Base-by-base conservation (phyloP, 2,329 filamentous ascomycete genomes). In the Sporothrix inflata region DNA sequence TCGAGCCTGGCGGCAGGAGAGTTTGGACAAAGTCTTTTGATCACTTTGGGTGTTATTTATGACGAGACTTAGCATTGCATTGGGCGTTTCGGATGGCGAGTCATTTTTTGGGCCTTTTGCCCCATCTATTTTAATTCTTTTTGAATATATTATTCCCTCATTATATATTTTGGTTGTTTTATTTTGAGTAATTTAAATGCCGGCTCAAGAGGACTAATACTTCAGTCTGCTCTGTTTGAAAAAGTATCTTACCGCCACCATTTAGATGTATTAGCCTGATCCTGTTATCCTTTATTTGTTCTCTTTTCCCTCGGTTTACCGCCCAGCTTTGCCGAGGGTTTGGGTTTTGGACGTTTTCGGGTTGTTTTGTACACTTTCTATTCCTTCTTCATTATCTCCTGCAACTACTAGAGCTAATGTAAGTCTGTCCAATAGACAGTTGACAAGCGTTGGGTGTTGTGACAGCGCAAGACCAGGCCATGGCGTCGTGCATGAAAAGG, bases 361-460 rank as follows among this genome's bases (percentile, higher is more conserved):
- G 3, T 27, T 55, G 11, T 5, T 27, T 12, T 55, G 3, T 11
- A 5, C 51, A 5, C 51, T 30, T 30, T 4, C 24, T 6, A 47
- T n/a, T 16, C 9, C 24, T 16, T 12, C 24, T 42, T 65, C 24
- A 45, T 65, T n/a, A 11, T 24, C 21, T 68, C 27, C 24, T 57
- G 68, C 53, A 60, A 70, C 40, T 49, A 24, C 30, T 5, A 49
- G 7, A 45, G 21, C 67, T 57, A 57, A 69, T 67, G 45, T 21
- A 19, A 60, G 51, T 9, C 51, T 45, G 38, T 45, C 68, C 68
- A 70, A 70, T 70, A 49, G 24, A 24, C 40, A 49, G 53, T 70
- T 70, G 68, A 61, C 68, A 61, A 57, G 51, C 38, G 34, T 45
- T 24, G 51, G 51, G 7, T 45, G 67, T 34, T 60, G 51, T 60